A percentile compares a stretch with the other conserved stretches of the same genome.
Evolutionary conservation across 177 flowering plant species (phyloP).

Genomic region (Vitis hybrid): DNA sequence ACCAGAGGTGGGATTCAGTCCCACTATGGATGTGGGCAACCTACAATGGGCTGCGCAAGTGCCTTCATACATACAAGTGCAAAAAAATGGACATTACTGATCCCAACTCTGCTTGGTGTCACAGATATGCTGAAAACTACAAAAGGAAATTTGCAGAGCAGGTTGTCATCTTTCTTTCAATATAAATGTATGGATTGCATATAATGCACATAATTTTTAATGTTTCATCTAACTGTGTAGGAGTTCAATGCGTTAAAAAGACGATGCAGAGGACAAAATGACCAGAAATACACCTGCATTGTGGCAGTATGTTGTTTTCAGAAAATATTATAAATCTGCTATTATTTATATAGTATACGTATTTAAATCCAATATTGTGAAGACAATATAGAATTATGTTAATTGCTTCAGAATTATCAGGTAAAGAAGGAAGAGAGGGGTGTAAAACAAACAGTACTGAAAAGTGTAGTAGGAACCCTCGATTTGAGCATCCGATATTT

Average conservation of each 20-base stretch:
- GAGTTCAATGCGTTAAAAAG: constrained; percentile 68
- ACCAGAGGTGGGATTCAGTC: not conserved
- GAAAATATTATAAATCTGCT: not conserved
- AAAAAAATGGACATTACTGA: constrained; percentile 17
- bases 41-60: not conserved
- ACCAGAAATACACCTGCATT: constrained; percentile 57
- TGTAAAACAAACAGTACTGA: constrained; percentile 41
- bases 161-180: constrained; percentile 35
- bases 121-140: constrained; percentile 62
- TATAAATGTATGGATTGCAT: not conserved
- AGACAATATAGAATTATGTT: not conserved
- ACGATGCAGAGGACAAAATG: constrained; percentile 34
- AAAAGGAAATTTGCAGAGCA: constrained; percentile 75
- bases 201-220: not conserved
- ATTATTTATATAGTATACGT: not conserved
- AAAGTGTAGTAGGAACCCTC: constrained; percentile 80
- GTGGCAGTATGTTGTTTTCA: constrained; percentile 44
- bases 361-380: not conserved
- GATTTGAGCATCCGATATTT: constrained; percentile 62
- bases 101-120: constrained; percentile 23
- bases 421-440: constrained; percentile 51
- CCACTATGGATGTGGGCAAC: constrained; percentile 2
- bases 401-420: constrained; percentile 25
- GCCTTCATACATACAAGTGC: not conserved
- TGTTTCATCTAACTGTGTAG: constrained; percentile 28